Evolutionary conservation across 1,139 yeast genomes (phyloP).

Genomic region (Meyerozyma athensensis): DNA sequence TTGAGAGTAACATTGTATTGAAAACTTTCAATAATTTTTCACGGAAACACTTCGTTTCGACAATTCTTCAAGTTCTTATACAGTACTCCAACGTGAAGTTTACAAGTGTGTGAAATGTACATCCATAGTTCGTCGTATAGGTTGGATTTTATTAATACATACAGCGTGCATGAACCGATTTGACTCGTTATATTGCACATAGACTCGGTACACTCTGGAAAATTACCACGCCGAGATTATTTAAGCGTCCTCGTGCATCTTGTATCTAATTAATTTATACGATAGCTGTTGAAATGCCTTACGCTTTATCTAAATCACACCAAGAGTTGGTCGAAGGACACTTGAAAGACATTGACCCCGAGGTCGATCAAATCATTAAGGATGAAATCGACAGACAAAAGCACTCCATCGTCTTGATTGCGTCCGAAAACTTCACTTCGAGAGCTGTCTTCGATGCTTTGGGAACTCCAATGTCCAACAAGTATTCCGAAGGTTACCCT

Average conservation of each 20-base stretch:
- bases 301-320: constrained; percentile 48
- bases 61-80: not conserved
- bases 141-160: not conserved
- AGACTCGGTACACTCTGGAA: not conserved
- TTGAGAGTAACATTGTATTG: constrained; percentile 59
- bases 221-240: not conserved
- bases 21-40: not conserved
- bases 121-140: not conserved
- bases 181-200: not conserved
- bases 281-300: constrained; percentile 15
- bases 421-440: constrained; percentile 93
- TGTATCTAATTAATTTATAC: not conserved
- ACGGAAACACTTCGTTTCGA: not conserved
- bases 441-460: constrained; percentile 89
- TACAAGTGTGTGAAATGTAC: not conserved
- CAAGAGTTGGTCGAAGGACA: constrained; percentile 56
- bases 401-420: constrained; percentile 85
- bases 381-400: constrained; percentile 81
- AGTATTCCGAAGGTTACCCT: constrained; percentile 98
- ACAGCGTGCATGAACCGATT: constrained; percentile 3
- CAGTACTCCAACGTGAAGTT: not conserved
- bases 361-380: constrained; percentile 69
- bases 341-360: constrained; percentile 74
- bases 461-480: constrained; percentile 96
- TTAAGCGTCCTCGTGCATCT: constrained; percentile 1